A percentile compares a stretch with the other conserved stretches of the same genome.
phyloP scores from a whole-genome alignment of 2,329 filamentous ascomycete species.

The Sclerotinia trifoliorum region DNA sequence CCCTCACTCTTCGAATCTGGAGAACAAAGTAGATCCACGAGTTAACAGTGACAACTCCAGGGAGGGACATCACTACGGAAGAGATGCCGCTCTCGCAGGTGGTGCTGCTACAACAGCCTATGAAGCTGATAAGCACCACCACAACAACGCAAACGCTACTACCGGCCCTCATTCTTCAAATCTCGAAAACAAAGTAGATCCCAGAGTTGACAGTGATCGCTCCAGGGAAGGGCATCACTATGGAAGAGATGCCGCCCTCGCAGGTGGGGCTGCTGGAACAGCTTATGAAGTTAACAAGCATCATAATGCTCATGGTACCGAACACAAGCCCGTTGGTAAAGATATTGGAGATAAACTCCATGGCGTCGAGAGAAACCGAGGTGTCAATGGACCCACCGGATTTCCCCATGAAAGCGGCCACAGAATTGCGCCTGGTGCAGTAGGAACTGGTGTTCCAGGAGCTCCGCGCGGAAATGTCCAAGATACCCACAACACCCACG shows the following conservation, averaged over 20 bases:
- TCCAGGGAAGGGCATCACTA: constrained; percentile 26
- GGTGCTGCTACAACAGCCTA: constrained; percentile 23
- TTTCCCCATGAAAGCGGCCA: constrained; percentile 19
- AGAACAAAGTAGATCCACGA: constrained; percentile 44
- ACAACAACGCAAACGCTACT: constrained; percentile 28
- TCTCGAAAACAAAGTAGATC: constrained; percentile 44
- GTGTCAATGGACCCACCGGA: constrained; percentile 16
- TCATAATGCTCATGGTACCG: constrained; percentile 25
- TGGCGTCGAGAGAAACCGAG: constrained; percentile 29
- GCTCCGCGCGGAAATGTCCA: constrained; percentile 19
- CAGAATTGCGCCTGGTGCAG: neutral
- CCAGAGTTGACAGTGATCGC: constrained; percentile 39
- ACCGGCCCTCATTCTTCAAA: constrained; percentile 42
- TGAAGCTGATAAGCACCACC: constrained; percentile 13
- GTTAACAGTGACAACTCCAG: constrained; percentile 36
- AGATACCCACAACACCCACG: neutral
- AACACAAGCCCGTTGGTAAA: constrained; percentile 11
- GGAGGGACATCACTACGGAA: constrained; percentile 26
- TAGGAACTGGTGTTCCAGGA: constrained; percentile 17
- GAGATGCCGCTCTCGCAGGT: constrained; percentile 25
- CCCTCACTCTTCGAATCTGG: constrained; percentile 41
- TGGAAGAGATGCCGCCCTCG: constrained; percentile 27
- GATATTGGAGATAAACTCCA: constrained; percentile 27
- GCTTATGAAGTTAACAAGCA: constrained; percentile 28
- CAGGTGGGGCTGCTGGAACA: constrained; percentile 23